A percentile compares a stretch with the other conserved stretches of the same genome.
Evolutionary conservation across 139 green algal species (phyloP).

Genomic region (Coccomyxa sp.): DNA sequence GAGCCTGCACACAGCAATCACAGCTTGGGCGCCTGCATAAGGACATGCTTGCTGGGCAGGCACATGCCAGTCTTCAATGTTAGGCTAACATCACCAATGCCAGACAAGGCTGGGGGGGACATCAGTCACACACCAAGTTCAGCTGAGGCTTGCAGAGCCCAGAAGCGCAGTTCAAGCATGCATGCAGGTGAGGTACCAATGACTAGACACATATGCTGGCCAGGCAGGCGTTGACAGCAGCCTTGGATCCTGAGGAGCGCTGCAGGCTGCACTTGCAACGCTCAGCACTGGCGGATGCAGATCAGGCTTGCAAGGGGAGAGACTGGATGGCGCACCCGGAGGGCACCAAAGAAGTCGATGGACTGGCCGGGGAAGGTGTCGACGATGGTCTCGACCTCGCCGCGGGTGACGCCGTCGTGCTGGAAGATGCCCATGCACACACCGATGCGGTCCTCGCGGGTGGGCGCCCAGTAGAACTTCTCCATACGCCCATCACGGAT

Average conservation of each 20-base stretch:
- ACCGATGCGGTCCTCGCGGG: conserved; percentile 92
- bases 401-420: conserved; percentile 40
- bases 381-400: conserved; percentile 81
- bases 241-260: too few relatives aligned
- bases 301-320: conserved; percentile 93
- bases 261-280: too few relatives aligned
- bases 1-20: neutral
- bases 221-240: conserved; percentile 49
- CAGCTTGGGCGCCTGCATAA: too few relatives aligned
- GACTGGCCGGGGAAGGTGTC: conserved; percentile 98
- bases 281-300: too few relatives aligned
- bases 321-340: conserved; percentile 50
- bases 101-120: too few relatives aligned
- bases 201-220: conserved; percentile 5
- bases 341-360: conserved; percentile 99
- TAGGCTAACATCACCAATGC: too few relatives aligned
- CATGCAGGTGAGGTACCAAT: neutral
- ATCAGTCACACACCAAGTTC: too few relatives aligned
- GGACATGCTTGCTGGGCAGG: too few relatives aligned
- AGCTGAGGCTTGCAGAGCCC: neutral
- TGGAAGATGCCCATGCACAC: conserved; percentile 98
- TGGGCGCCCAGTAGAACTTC: conserved; percentile 97
- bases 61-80: too few relatives aligned
- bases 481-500: conserved; percentile 99
- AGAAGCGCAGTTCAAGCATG: neutral